Percentiles rank a stretch among this genome's conserved stretches.
These are phyloP conservation scores for Chlorencoelia australis DNA, from an alignment of 2,329 filamentous ascomycete genomes.

Conservation along the genomic window DNA sequence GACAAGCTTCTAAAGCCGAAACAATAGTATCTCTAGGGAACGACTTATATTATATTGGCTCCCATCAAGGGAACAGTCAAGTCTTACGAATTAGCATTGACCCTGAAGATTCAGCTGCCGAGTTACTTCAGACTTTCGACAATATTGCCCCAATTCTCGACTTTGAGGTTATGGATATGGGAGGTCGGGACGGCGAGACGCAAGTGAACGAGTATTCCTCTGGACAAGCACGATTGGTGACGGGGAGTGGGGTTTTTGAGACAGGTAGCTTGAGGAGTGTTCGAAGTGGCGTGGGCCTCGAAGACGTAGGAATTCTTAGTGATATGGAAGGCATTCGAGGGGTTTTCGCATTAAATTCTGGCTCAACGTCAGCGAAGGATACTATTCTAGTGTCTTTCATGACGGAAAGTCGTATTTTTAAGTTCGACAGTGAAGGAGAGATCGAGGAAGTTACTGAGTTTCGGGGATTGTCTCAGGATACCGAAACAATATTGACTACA, in stretches of 20 bases:
- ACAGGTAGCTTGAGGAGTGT: conserved; percentile 86
- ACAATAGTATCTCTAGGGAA: conserved; percentile 68
- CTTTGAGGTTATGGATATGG: conserved; percentile 94
- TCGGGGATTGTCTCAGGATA: conserved; percentile 56
- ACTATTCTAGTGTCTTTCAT: conserved; percentile 72
- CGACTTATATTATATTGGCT: conserved; percentile 73
- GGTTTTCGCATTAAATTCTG: conserved; percentile 57
- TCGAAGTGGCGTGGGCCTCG: conserved; percentile 83
- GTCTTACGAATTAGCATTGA: conserved; percentile 55
- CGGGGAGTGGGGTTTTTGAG: conserved; percentile 81
- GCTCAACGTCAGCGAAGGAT: conserved; percentile 44
- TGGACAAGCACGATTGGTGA: conserved; percentile 86
- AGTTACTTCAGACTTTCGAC: conserved; percentile 62
- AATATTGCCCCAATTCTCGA: conserved; percentile 91
- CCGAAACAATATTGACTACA: conserved; percentile 60
- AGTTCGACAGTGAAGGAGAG: conserved; percentile 61
- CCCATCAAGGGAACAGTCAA: conserved; percentile 87
- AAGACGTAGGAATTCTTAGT: conserved; percentile 73
- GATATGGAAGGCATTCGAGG: conserved; percentile 67
- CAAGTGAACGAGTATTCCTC: conserved; percentile 88
- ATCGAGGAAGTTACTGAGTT: conserved; percentile 82
- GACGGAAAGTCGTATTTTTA: conserved; percentile 74
- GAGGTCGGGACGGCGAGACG: conserved; percentile 67
- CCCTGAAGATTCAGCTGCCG: conserved; percentile 31
- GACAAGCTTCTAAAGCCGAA: conserved; percentile 62